Base-by-base conservation (phyloP, 2,329 filamentous ascomycete species). In the Emmonsiellopsis sp. region DNA sequence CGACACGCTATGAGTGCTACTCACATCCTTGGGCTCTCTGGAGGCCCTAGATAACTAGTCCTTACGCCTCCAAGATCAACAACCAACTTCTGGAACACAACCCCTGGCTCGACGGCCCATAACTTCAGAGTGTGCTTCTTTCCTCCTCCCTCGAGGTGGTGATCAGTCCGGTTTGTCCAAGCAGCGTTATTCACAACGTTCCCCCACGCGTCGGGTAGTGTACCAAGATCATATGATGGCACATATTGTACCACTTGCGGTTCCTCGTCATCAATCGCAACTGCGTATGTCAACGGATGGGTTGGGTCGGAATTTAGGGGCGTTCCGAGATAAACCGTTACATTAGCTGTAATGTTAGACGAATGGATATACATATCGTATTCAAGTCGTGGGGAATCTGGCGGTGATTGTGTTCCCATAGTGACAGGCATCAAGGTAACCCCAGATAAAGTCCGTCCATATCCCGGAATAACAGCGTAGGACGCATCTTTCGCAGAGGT, bases 351-450 rank as follows among this genome's bases (percentile, higher is more conserved):
- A 5, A 73, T 64, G 17, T 65, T 64, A 53, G 75, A 74, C 43
- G 76, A 79, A 69, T 83, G 85, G 10, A 82, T 72, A 65, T 82
- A 85, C 54, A 86, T 61, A 51, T 78, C 72, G 63, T 85, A 87
- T 57, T 81, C 77, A 7, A 86, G 72, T 4, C 75, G 75, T 0
- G 82, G 81, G 11, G 60, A 60, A 0, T 73, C 77, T 2, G 70
- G 70, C 0, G 77, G 63, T 2, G 72, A 68, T 36, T 81, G 73
- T 13, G 79, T 78, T 42, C 75, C 71, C 0, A 77, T 72, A 17
- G 74, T 70, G 34, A 75, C 73, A 1, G 81, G 80, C 60, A 74
- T 73, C 5, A 85, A 69, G 0, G 79, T 79, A 2, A 85, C 75
- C 14, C 80, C 82, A 0, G 77, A 78, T 1, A 77, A 67, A 0